These are phyloP conservation scores for Sisymbrium altissimum DNA, from an alignment of 345 rosid genomes.

Conservation along the genomic window DNA sequence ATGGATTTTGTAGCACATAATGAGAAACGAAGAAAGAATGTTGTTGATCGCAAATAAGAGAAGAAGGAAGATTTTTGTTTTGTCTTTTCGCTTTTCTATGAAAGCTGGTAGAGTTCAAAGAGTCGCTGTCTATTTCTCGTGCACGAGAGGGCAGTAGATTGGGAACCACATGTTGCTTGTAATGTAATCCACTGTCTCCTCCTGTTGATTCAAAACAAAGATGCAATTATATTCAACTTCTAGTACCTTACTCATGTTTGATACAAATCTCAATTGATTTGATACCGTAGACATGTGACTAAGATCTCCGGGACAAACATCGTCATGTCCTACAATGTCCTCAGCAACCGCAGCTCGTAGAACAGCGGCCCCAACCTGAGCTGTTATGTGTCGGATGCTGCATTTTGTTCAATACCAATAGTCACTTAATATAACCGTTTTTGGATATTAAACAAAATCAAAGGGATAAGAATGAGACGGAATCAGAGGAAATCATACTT, in stretches of 20 bases:
- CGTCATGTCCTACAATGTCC: conserved; percentile 74
- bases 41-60: background rate
- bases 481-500: conserved; percentile 49
- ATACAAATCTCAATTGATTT: background rate
- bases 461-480: background rate
- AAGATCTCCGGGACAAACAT: conserved; percentile 70
- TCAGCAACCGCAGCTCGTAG: conserved; percentile 77
- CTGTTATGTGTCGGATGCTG: conserved; percentile 91
- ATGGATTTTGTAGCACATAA: background rate
- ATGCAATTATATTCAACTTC: background rate
- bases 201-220: conserved; percentile 46
- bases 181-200: conserved; percentile 69
- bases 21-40: conserved; percentile 15
- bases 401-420: conserved; percentile 21
- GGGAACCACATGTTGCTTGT: conserved; percentile 88
- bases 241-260: background rate
- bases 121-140: conserved; percentile 52
- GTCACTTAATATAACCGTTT: background rate
- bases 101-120: background rate
- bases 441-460: background rate
- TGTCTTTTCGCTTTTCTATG: conserved; percentile 15
- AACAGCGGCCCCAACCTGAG: conserved; percentile 95
- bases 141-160: conserved; percentile 87
- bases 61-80: background rate
- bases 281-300: conserved; percentile 76